Evolutionary conservation across 2,329 filamentous ascomycete species (phyloP).

Genomic region (Paraconiothyrium sp.): DNA sequence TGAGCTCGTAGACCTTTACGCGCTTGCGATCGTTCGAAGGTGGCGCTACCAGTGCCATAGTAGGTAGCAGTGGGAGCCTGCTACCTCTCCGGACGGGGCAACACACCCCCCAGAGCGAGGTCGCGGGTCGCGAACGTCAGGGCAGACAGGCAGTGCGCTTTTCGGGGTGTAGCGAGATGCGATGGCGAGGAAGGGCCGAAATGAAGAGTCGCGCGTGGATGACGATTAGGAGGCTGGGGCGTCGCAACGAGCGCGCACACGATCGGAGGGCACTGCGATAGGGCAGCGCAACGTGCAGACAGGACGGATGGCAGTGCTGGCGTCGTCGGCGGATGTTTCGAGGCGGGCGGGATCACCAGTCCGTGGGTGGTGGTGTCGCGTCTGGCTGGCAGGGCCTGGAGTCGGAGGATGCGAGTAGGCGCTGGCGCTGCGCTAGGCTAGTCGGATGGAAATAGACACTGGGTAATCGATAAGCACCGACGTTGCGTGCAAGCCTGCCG

Average conservation of each 20-base stretch:
- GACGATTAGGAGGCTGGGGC: slow-evolving; percentile 23
- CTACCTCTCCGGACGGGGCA: slow-evolving; percentile 45
- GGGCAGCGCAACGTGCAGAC: not conserved
- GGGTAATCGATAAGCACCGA: slow-evolving; percentile 33
- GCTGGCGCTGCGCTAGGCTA: slow-evolving; percentile 21
- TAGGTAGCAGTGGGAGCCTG: slow-evolving; percentile 35
- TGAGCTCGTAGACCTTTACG: slow-evolving; percentile 99
- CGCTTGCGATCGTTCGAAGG: slow-evolving; percentile 65
- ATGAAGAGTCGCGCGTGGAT: slow-evolving; percentile 25
- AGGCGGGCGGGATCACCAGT: slow-evolving; percentile 18
- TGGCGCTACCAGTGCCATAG: slow-evolving; percentile 53
- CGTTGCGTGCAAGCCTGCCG: slow-evolving; percentile 12
- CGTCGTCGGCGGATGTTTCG: slow-evolving; percentile 18
- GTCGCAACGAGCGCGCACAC: slow-evolving; percentile 17
- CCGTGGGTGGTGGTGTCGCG: slow-evolving; percentile 24
- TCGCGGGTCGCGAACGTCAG: slow-evolving; percentile 37
- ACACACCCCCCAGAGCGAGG: slow-evolving; percentile 48
- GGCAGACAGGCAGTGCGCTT: slow-evolving; percentile 25
- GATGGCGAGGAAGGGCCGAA: slow-evolving; percentile 24
- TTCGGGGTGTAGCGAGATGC: slow-evolving; percentile 28
- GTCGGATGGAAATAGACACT: slow-evolving; percentile 23
- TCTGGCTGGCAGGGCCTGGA: slow-evolving; percentile 11
- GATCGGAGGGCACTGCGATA: slow-evolving; percentile 1
- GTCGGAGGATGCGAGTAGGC: slow-evolving; percentile 16
- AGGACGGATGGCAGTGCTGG: slow-evolving; percentile 8